phyloP scores from a whole-genome alignment of 306 rosid species.

The Rosa rugosa region DNA sequence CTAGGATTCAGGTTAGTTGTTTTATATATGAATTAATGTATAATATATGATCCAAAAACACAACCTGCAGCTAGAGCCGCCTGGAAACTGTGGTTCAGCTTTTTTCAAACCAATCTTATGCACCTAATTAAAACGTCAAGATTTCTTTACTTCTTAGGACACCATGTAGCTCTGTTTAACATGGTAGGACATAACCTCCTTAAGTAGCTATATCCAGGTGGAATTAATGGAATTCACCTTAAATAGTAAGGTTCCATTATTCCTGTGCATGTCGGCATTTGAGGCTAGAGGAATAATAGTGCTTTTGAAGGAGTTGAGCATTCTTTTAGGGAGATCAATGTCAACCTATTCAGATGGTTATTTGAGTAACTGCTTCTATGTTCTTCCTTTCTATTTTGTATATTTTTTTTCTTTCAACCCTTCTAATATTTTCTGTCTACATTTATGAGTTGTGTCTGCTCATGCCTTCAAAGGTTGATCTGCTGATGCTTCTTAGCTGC shows the following conservation, averaged over 20 bases:
- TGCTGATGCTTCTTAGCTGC: too few species aligned
- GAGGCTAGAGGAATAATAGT: not conserved
- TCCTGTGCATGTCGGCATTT: not conserved
- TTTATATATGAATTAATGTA: not conserved
- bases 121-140: too few species aligned
- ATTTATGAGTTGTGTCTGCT: not conserved
- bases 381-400: not conserved
- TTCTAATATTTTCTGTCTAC: not conserved
- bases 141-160: too few species aligned
- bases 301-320: not conserved
- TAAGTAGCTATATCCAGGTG: too few species aligned
- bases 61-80: slow-evolving; percentile 5
- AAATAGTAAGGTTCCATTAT: not conserved
- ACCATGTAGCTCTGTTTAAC: too few species aligned
- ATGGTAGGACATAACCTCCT: too few species aligned
- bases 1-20: not conserved
- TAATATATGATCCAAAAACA: not conserved
- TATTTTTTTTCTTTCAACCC: not conserved
- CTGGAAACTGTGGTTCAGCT: not conserved
- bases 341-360: not conserved
- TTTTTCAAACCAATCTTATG: too few species aligned
- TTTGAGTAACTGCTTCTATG: not conserved
- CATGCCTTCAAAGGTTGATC: not conserved
- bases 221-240: too few species aligned
- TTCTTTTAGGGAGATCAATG: not conserved